Evolutionary conservation across 1,139 yeast species (phyloP).

Genomic region (Kodamaea ohmeri): DNA sequence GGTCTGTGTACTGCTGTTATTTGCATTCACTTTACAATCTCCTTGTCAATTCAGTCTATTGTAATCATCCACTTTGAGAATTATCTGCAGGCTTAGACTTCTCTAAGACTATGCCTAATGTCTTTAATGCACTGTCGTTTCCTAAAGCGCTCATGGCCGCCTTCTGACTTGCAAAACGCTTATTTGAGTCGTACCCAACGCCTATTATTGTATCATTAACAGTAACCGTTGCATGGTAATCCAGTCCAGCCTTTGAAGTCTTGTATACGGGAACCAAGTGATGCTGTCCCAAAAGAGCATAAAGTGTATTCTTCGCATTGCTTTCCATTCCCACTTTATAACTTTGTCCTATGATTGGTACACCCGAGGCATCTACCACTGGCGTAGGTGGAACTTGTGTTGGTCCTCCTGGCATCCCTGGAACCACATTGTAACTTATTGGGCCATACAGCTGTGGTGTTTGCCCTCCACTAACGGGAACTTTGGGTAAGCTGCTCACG

Average conservation of each 20-base stretch:
- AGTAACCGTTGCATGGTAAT: slow-evolving; percentile 23
- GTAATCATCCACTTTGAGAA: no score
- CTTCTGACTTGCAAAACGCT: slow-evolving; percentile 30
- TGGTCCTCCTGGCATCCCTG: slow-evolving; percentile 9
- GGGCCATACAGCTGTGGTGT: slow-evolving; percentile 11
- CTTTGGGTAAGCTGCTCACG: slow-evolving; percentile 12
- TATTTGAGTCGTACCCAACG: slow-evolving; percentile 29
- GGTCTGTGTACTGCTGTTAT: no score
- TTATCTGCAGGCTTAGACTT: slow-evolving; percentile 1
- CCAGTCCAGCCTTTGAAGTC: slow-evolving; percentile 19
- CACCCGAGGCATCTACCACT: slow-evolving; percentile 9
- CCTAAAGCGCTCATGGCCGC: slow-evolving; percentile 32
- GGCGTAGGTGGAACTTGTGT: slow-evolving; percentile 8
- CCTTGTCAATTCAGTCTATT: background rate
- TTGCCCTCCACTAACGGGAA: slow-evolving; percentile 8
- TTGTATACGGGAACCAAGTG: slow-evolving; percentile 24
- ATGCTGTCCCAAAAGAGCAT: slow-evolving; percentile 25
- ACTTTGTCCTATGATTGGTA: slow-evolving; percentile 11
- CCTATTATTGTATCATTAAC: slow-evolving; percentile 32
- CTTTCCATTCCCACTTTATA: slow-evolving; percentile 19
- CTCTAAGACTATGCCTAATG: slow-evolving; percentile 17
- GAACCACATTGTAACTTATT: slow-evolving; percentile 8
- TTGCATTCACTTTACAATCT: background rate
- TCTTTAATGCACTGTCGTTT: slow-evolving; percentile 19
- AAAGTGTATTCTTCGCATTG: slow-evolving; percentile 27